These are phyloP conservation scores for Botrytis tulipae DNA, from an alignment of 2,329 filamentous ascomycete genomes.

Conservation along the genomic window DNA sequence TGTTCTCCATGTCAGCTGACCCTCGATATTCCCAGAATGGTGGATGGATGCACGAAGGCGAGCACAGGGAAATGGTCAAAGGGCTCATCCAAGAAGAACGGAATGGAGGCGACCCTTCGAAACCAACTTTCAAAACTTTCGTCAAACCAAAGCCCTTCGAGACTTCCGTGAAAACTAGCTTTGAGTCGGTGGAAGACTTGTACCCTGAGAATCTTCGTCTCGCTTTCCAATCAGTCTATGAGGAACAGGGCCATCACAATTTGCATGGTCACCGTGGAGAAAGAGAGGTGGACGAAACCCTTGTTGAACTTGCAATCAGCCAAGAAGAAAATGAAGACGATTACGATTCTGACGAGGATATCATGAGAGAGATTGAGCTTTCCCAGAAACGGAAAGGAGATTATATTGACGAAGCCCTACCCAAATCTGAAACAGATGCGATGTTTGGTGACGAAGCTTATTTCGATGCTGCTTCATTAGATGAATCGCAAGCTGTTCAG, in stretches of 20 bases:
- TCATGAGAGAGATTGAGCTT: constrained; percentile 38
- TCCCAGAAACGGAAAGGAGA: constrained; percentile 33
- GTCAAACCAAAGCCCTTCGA: constrained; percentile 54
- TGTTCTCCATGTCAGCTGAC: constrained; percentile 88
- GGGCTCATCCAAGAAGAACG: constrained; percentile 65
- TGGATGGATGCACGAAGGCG: constrained; percentile 92
- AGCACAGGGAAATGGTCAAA: constrained; percentile 66
- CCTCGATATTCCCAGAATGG: constrained; percentile 66
- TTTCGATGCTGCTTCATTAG: background rate
- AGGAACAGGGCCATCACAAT: constrained; percentile 20
- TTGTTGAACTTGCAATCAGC: constrained; percentile 41
- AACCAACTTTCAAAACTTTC: constrained; percentile 64
- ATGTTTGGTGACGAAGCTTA: background rate
- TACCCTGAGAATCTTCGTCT: constrained; percentile 65
- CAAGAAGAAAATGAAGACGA: constrained; percentile 44
- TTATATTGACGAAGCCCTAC: constrained; percentile 24
- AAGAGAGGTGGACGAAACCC: constrained; percentile 61
- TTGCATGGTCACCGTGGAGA: constrained; percentile 23
- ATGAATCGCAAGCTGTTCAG: background rate
- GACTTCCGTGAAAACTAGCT: constrained; percentile 65
- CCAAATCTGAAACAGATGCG: constrained; percentile 14
- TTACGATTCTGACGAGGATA: constrained; percentile 56
- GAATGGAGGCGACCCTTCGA: constrained; percentile 44
- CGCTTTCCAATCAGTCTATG: constrained; percentile 42
- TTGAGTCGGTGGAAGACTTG: constrained; percentile 85